Evolutionary conservation across 768 basidiomycete species (phyloP).

Genomic region (Leccinum uliginosum): DNA sequence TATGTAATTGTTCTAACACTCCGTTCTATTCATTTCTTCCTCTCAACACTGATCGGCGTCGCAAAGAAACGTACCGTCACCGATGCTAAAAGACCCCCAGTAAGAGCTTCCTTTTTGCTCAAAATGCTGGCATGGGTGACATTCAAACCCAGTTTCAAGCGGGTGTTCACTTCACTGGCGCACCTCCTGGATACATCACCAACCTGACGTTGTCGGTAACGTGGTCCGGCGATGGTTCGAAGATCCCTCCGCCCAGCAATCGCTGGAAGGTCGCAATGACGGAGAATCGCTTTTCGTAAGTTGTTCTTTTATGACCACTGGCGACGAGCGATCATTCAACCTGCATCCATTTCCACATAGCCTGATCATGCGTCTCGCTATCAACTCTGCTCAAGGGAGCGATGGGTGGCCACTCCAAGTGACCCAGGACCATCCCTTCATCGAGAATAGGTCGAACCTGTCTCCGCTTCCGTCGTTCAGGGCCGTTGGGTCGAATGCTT

Average conservation of each 20-base stretch:
- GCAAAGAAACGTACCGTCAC: neutral
- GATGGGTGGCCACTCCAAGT: neutral
- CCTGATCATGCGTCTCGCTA: neutral
- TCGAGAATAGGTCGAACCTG: neutral
- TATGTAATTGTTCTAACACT: too few relatives aligned
- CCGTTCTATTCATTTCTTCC: neutral
- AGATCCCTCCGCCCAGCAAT: neutral
- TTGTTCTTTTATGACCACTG: neutral
- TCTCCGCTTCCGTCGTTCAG: neutral
- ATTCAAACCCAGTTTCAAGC: neutral
- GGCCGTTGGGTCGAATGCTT: neutral
- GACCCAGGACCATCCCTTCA: neutral
- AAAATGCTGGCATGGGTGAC: neutral
- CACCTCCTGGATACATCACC: neutral
- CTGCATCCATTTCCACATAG: neutral
- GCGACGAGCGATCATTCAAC: neutral
- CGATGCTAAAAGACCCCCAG: too few relatives aligned
- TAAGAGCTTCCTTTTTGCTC: neutral
- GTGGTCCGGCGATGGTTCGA: neutral
- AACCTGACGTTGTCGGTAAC: neutral
- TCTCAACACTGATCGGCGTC: neutral
- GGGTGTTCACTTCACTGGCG: constrained; percentile 1
- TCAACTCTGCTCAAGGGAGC: neutral
- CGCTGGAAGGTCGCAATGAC: neutral
- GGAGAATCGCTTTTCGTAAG: neutral